These are phyloP conservation scores for Mycena sanguinolenta DNA, from an alignment of 768 basidiomycete genomes.

Conservation along the genomic window DNA sequence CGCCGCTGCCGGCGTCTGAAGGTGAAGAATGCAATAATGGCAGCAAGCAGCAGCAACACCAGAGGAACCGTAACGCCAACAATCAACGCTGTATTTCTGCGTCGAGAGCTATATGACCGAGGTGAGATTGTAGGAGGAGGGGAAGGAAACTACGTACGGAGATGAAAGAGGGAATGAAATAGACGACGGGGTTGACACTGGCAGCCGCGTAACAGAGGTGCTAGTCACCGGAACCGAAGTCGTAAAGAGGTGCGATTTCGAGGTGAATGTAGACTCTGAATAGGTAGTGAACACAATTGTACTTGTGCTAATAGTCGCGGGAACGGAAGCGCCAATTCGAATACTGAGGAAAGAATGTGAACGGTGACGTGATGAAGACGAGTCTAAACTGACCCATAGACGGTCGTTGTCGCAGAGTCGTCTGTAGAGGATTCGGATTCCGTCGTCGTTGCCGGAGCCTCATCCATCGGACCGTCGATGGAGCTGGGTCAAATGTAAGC, in stretches of 20 bases:
- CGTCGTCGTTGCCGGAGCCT: too few relatives aligned
- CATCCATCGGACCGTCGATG: neutral
- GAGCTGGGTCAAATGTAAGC: neutral
- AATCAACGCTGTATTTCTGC: neutral
- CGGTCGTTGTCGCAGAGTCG: neutral
- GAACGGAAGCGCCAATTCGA: constrained; percentile 13
- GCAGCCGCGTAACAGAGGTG: constrained; percentile 10
- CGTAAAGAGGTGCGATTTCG: constrained; percentile 10
- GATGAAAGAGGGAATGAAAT: neutral
- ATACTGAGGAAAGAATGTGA: neutral
- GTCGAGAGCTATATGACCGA: neutral
- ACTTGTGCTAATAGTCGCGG: neutral
- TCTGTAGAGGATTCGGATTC: neutral
- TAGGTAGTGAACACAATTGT: constrained; percentile 8
- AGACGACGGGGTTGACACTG: neutral
- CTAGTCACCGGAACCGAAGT: constrained; percentile 2
- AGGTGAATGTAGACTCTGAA: neutral
- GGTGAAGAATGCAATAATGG: neutral
- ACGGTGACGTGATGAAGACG: neutral
- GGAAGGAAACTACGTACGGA: neutral
- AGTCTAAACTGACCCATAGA: constrained; percentile 6
- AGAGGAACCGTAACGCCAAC: neutral
- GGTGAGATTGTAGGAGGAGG: too few relatives aligned
- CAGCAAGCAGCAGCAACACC: neutral
- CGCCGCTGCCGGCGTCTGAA: constrained; percentile 4